Conservation (phyloP, 495 filamentous ascomycete species). For the Delitschia confertaspora region DNA sequence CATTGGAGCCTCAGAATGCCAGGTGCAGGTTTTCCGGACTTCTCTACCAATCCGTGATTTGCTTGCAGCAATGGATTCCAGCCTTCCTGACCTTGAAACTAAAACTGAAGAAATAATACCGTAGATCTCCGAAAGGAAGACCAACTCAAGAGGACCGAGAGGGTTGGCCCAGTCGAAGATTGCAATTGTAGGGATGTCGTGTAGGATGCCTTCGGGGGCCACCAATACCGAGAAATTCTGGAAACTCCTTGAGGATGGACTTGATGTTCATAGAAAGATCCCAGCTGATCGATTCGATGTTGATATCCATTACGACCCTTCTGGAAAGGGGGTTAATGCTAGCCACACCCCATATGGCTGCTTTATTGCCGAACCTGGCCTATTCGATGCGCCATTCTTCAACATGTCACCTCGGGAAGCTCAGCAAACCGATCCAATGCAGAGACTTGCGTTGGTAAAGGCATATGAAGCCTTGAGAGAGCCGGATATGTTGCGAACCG, state of each 20-base stretch:
- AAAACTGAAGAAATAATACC: background rate
- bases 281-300: constrained; percentile 39
- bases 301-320: constrained; percentile 36
- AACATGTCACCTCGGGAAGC: constrained; percentile 39
- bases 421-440: constrained; percentile 32
- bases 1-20: background rate
- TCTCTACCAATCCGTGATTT: constrained; percentile 2
- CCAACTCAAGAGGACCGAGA: constrained; percentile 26
- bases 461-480: constrained; percentile 37
- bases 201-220: constrained; percentile 34
- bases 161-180: constrained; percentile 24
- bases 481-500: constrained; percentile 30
- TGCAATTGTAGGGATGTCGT: constrained; percentile 38
- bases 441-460: constrained; percentile 32
- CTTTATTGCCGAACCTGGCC: constrained; percentile 31
- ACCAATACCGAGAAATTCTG: constrained; percentile 34
- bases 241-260: constrained; percentile 35
- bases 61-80: no score
- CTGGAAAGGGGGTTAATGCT: constrained; percentile 35
- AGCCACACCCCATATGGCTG: constrained; percentile 31
- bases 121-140: background rate
- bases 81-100: background rate
- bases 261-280: constrained; percentile 33
- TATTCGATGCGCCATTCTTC: constrained; percentile 37
- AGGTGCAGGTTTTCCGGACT: background rate